Evolutionary conservation across 306 rosid genomes (phyloP), one percentile per base, ranked within the genome.

Genomic region (Prunus armeniaca): DNA sequence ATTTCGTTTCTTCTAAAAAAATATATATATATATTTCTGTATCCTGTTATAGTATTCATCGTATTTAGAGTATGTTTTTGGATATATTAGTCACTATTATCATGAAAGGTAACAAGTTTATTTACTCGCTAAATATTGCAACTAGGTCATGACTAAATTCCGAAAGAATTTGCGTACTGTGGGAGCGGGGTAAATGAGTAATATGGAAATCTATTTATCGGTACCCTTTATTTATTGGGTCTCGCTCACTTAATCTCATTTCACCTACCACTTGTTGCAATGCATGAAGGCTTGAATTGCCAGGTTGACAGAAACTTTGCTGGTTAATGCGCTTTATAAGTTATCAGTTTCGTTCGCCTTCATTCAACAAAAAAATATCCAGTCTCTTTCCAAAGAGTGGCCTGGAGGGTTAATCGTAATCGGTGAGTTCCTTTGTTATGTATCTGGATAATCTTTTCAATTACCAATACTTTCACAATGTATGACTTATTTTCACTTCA

Each of bases 251-350:
- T 24, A 22, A 62, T 54, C 61, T 22, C 4, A 17, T 63, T 63
- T 30, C 67, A 63, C 77, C 50, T 7, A 25, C 54, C 82, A 79
- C 74, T 67, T 80, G 83, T 67, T 58, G 70, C 55, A 49, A 25
- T 80, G 79, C 71, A 58, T 68, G 67, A 75, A 67, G 61, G 13
- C 65, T 46, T 32, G 19, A 30, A 63, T 58, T 67, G 71, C 55
- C 79, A 73, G 71, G 74, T 79, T 6, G 75, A 9, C 38, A 41
- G 7, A 72, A 46, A 69, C 5, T 6, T 49, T 56, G 38, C n/a
- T 56, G 45, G 49, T 73, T 68, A 64, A 56, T 20, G 68, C 2
- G 13, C 63, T 30, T 73, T 65, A 56, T 66, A 73, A 72, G 74
- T 46, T 70, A 14, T 12, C 47, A 1, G 27, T 15, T 66, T 28